Percentiles rank a stretch among this genome's conserved stretches.
These are phyloP conservation scores for Podospora sp. DNA, from an alignment of 495 filamentous ascomycete genomes.

Conservation along the genomic window DNA sequence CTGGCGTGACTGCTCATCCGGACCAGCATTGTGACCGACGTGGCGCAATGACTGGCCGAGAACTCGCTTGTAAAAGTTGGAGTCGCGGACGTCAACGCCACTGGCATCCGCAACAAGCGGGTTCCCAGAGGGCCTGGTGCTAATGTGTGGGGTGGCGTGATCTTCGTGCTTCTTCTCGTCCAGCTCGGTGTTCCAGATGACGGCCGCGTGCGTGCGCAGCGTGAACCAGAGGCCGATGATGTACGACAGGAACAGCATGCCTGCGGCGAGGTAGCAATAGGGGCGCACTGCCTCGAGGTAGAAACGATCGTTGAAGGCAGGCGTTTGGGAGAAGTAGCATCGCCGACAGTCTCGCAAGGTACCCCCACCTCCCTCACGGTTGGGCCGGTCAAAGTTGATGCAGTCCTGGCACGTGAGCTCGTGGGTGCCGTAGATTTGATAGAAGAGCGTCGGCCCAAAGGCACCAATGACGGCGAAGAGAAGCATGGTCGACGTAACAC, in stretches of 20 bases:
- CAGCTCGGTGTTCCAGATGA: constrained; percentile 89
- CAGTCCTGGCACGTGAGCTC: constrained; percentile 90
- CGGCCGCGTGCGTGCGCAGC: constrained; percentile 89
- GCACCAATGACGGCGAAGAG: constrained; percentile 95
- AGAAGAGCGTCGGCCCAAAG: constrained; percentile 98
- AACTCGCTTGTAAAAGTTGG: constrained; percentile 89
- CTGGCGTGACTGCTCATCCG: constrained; percentile 50
- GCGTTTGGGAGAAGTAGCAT: constrained; percentile 89
- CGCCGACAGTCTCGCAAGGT: constrained; percentile 72
- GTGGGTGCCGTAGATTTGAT: constrained; percentile 97
- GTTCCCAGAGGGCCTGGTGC: constrained; percentile 45
- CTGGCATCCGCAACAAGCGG: constrained; percentile 43
- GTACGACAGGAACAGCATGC: constrained; percentile 89
- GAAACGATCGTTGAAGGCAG: constrained; percentile 83
- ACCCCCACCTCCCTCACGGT: constrained; percentile 35
- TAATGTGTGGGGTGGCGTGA: constrained; percentile 36
- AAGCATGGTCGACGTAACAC: constrained; percentile 97
- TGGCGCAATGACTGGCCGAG: constrained; percentile 85
- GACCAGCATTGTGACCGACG: constrained; percentile 63
- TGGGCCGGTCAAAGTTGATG: constrained; percentile 47
- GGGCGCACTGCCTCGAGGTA: constrained; percentile 88
- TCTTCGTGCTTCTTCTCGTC: constrained; percentile 78
- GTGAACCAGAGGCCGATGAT: constrained; percentile 96
- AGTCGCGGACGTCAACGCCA: constrained; percentile 69
- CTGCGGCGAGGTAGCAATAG: constrained; percentile 85